Base-by-base conservation (phyloP, 1,284 basidiomycete genomes). In the Rhodotorula sp. region DNA sequence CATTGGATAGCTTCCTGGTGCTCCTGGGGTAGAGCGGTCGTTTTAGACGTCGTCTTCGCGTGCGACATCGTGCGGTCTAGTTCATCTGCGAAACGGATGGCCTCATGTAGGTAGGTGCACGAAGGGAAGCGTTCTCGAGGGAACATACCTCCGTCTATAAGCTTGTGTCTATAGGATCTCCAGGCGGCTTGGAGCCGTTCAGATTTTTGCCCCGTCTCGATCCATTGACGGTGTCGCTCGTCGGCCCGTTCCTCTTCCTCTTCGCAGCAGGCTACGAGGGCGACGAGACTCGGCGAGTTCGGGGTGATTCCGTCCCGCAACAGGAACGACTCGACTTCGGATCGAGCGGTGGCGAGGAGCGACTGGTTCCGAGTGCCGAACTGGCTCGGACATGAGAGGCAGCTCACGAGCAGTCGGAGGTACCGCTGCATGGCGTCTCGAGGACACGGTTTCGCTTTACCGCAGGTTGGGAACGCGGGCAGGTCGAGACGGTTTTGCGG, bases 1-100 rank as follows among this genome's bases (percentile, higher is more conserved):
- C 70, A 76, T 37, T 75, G 69, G 51, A 75, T 64, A 2, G 75
- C 72, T 6, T 74, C 71, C 18, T 64, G 60, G 56, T 76, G 65
- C 18, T 56, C 48, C 14, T 63, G 37, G 14, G 75, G 75, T 10
- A 76, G 69, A 6, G 37, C 42, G 24, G 64, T 60, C 60, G 69
- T 12, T 22, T 42, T 26, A 7, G 45, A 18, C 7, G 26, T 44
- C 61, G 55, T 69, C 42, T 29, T 53, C 22, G 67, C 62, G 37
- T 67, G 64, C 7, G 22, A 49, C 51, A 75, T 53, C n/a, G 73
- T 55, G 30, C 68, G 62, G 67, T 76, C 70, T 33, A 76, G 46
- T 62, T 76, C 75, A 42, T 68, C 70, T 72, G 59, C 55, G 30
- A 45, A 30, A 29, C 17, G 15, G 18, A 6, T 24, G 5, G 58